A percentile compares a stretch with the other conserved stretches of the same genome.
phyloP scores from a whole-genome alignment of 106 monocot species.

The Acorus gramineus region DNA sequence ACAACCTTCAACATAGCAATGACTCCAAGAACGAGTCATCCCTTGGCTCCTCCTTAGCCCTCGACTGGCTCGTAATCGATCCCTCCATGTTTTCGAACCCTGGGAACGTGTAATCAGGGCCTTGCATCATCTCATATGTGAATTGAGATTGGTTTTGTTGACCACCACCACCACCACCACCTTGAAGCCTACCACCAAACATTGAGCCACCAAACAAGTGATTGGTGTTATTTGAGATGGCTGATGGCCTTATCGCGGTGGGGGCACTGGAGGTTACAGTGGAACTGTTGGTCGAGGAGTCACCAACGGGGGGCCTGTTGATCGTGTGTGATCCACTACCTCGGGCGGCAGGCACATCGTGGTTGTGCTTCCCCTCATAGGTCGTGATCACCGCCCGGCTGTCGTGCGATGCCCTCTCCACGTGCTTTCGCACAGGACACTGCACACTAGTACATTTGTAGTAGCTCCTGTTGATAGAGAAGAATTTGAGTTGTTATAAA shows the following conservation, averaged over 20 bases:
- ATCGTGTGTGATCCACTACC: conserved; percentile 14
- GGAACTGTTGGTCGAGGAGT: conserved; percentile 4
- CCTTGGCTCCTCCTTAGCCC: conserved; percentile 35
- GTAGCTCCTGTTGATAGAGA: conserved; percentile 55
- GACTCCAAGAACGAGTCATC: conserved; percentile 39
- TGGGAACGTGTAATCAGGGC: background rate
- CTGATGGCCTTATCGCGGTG: conserved; percentile 23
- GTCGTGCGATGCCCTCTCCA: conserved; percentile 83
- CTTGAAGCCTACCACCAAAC: conserved; percentile 1
- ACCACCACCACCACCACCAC: background rate
- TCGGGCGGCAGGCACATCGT: conserved; percentile 68
- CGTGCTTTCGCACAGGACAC: conserved; percentile 83
- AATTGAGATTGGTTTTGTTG: conserved; percentile 1
- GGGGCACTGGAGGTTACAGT: background rate
- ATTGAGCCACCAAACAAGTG: conserved; percentile 9
- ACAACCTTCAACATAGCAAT: conserved; percentile 10
- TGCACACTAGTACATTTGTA: conserved; percentile 81
- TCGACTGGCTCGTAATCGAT: conserved; percentile 14
- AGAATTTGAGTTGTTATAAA: background rate
- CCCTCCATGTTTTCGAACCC: conserved; percentile 3
- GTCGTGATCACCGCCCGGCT: conserved; percentile 69
- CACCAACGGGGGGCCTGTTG: conserved; percentile 6
- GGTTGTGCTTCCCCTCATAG: conserved; percentile 95
- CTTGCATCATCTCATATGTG: conserved; percentile 24
- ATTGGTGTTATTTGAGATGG: conserved; percentile 7